Conservation (phyloP, 1,284 basidiomycete genomes). For the Papiliotrema fonsecae region DNA sequence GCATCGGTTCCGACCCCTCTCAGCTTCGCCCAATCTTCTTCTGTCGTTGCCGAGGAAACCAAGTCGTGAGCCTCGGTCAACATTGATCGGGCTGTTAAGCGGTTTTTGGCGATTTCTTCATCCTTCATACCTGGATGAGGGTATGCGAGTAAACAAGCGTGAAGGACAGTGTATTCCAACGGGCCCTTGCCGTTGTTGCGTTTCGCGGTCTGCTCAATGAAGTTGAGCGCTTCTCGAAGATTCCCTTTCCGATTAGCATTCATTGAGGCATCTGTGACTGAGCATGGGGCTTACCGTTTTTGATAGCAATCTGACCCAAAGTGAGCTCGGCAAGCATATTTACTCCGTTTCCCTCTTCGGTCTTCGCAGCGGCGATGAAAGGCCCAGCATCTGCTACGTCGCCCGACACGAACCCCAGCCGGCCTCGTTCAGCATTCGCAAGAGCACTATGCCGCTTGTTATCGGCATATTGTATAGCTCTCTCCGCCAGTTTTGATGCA, state of each 20-base stretch:
- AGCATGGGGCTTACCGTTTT: slow-evolving; percentile 56
- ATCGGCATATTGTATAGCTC: slow-evolving; percentile 86
- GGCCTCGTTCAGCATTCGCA: slow-evolving; percentile 67
- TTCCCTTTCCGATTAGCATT: slow-evolving; percentile 51
- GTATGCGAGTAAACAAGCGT: slow-evolving; percentile 77
- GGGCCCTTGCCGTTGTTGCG: slow-evolving; percentile 44
- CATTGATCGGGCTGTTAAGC: slow-evolving; percentile 66
- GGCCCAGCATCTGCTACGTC: slow-evolving; percentile 60
- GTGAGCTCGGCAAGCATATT: slow-evolving; percentile 75
- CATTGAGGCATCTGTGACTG: neutral
- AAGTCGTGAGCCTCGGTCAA: slow-evolving; percentile 69
- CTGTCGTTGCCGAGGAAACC: slow-evolving; percentile 52
- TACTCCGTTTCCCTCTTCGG: slow-evolving; percentile 57
- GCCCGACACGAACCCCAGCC: slow-evolving; percentile 68
- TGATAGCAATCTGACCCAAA: slow-evolving; percentile 76
- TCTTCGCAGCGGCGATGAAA: slow-evolving; percentile 69
- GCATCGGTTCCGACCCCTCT: slow-evolving; percentile 66
- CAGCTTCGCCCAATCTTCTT: slow-evolving; percentile 48
- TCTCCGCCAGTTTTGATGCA: slow-evolving; percentile 85
- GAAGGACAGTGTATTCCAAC: slow-evolving; percentile 76
- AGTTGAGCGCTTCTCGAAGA: slow-evolving; percentile 58
- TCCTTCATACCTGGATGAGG: slow-evolving; percentile 71
- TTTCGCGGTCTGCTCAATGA: slow-evolving; percentile 66
- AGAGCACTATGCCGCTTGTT: slow-evolving; percentile 76
- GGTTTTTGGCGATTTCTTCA: slow-evolving; percentile 67